Evolutionary conservation across 2,329 filamentous ascomycete species (phyloP), one percentile per base, ranked within the genome.

Genomic region (Lachnellula hyalina): DNA sequence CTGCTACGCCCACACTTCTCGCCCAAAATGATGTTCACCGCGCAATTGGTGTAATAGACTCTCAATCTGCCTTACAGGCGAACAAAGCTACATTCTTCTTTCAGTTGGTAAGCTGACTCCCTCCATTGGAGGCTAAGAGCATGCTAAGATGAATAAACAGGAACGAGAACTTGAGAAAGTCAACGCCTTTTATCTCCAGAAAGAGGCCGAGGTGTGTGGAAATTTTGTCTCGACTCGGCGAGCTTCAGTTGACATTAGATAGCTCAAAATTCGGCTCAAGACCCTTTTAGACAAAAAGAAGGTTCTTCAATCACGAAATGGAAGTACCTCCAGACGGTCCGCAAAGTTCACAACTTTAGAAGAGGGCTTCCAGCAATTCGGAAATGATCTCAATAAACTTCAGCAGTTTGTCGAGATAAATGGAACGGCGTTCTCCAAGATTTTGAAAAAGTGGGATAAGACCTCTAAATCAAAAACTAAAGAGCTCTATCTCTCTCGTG

Each of bases 361-460:
- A 70, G 94, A 99, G 76, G 94, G 94, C 12, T 96, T 97, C 68
- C 91, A 96, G 65, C 90, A 97, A 71, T 99, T 99, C 71, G 92
- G 92, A 68, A 93, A 89, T 68, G 94, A 99, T 69, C 75, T 99
- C 46, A 96, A 96, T 75, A 99, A 99, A 74, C 82, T 99, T 15
- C 91, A 96, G 77, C 94, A 97, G 77, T 99, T 97, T 72, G 91
- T 99, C 61, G 93, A 97, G 72, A 89, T 97, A 69, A 99, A 99
- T 70, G 93, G 94, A 67, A 96, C 90, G 1, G 94, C 92, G 15
- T 96, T 97, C 71, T 96, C 93, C 28, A 99, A 99, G 73, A 99
- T 99, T 56, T 76, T 99, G 61, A 99, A 99, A 75, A 99, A 99
- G 82, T 99, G 94, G 94, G 94, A 99, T 75, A 99, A 99, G 81